Percentiles rank a stretch among this genome's conserved stretches.
Conservation (phyloP, 2,329 filamentous ascomycete species). For the Cordyceps cateniannulata region DNA sequence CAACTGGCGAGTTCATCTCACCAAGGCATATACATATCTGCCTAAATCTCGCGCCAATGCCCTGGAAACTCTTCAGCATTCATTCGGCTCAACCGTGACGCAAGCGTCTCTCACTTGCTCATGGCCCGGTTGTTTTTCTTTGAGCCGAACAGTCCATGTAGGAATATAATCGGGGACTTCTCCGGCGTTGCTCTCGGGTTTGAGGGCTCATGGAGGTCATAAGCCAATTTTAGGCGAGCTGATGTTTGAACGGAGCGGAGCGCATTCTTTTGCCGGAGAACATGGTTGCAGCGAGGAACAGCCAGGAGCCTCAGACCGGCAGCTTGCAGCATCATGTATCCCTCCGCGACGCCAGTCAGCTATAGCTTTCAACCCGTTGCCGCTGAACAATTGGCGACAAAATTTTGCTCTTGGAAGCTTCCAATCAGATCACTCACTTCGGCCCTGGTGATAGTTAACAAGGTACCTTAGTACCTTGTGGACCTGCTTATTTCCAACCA, state of each 20-base stretch:
- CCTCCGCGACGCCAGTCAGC: background rate
- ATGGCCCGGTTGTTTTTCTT: slow-evolving; percentile 93
- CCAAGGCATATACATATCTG: slow-evolving; percentile 74
- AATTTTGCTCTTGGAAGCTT: background rate
- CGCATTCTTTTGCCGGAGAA: background rate
- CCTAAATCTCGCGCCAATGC: slow-evolving; percentile 74
- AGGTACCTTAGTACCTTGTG: no score
- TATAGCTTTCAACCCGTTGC: background rate
- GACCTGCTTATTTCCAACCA: no score
- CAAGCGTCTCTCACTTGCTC: slow-evolving; percentile 65
- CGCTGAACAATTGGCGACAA: background rate
- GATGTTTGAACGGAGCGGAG: background rate
- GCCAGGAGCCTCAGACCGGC: background rate
- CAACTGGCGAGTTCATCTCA: slow-evolving; percentile 32
- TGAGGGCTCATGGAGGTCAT: slow-evolving; percentile 58
- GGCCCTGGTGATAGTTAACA: no score
- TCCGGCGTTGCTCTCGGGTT: slow-evolving; percentile 32
- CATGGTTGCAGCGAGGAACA: background rate
- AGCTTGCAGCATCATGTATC: background rate
- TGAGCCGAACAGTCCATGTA: slow-evolving; percentile 90
- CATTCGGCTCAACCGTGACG: slow-evolving; percentile 13
- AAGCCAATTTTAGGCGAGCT: slow-evolving; percentile 40
- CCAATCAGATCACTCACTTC: background rate
- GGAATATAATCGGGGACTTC: slow-evolving; percentile 67
- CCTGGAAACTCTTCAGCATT: slow-evolving; percentile 38